Base-by-base conservation (phyloP, 805 yeast species). In the Teunomyces funiuensis region DNA sequence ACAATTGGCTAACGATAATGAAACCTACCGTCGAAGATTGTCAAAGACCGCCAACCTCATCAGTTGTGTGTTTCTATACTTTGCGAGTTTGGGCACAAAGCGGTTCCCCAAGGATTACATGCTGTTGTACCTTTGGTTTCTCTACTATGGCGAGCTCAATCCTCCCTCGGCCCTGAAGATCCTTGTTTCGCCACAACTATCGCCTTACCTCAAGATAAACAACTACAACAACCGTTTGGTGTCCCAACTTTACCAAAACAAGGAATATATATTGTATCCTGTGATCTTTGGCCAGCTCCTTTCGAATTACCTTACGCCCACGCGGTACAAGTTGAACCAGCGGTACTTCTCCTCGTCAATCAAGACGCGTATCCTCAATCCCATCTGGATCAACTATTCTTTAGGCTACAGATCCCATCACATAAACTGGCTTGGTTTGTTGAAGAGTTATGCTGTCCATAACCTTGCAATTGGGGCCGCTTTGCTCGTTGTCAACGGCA, bases 261-360 rank as follows among this genome's bases (percentile, higher is more conserved):
- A 67, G 49, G 65, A 69, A 42, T 55, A 39, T 23, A 23, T 68
- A 8, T 50, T 68, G 5, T 70, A 53, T 44, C 71, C 75, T 14
- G 41, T 58, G 23, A 48, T 69, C 9, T 69, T 60, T 45, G 71
- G 61, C 11, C 73, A 69, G 48, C 53, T 69, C 33, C 57, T 69
- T 27, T 64, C 71, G 27, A 65, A 66, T 46, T 68, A 66, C 50
- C 50, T 70, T 42, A 65, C 75, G 0, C 74, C 74, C 2, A 64
- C 74, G 2, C 53, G 44, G 28, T 60, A 49, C 52, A 58, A 55
- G 47, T 53, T 61, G 46, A 67, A 66, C 48, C 71, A 65, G 44
- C 49, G 58, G 19, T 67, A 67, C 53, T 49, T 69, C 16, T 60
- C 71, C 3, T 40, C 57, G 11, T 53, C 53, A 28, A 58, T 69